Conservation (phyloP, 768 basidiomycete species). For the Amanita subjunquillea region DNA sequence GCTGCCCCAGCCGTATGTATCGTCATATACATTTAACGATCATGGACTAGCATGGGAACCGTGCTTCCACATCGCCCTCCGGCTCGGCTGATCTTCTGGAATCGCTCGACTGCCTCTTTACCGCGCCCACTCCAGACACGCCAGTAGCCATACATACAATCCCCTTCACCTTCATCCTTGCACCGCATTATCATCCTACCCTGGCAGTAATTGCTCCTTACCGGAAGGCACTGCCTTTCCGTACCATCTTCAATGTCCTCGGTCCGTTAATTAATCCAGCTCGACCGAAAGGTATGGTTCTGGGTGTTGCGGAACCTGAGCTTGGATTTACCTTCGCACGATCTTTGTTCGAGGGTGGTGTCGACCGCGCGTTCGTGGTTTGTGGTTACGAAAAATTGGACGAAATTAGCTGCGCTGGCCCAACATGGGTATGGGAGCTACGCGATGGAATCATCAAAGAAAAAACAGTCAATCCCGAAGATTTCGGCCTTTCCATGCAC, state of each 20-base stretch:
- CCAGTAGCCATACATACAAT: conserved; percentile 51
- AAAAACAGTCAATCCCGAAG: conserved; percentile 49
- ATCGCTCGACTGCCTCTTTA: conserved; percentile 71
- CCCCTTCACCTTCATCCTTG: conserved; percentile 91
- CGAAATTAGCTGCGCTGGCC: conserved; percentile 92
- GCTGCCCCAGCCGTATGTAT: conserved; percentile 7
- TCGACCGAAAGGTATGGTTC: conserved; percentile 75
- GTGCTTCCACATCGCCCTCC: conserved; percentile 88
- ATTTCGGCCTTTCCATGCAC: conserved; percentile 71
- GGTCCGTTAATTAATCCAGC: conserved; percentile 94
- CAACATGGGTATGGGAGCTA: conserved; percentile 79
- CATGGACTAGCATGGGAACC: conserved; percentile 68
- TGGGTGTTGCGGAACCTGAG: conserved; percentile 78
- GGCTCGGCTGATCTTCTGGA: conserved; percentile 91
- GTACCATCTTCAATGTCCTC: conserved; percentile 93
- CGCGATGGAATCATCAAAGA: conserved; percentile 56
- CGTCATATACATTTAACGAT: conserved; percentile 1
- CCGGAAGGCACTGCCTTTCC: conserved; percentile 82
- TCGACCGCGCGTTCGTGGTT: conserved; percentile 81
- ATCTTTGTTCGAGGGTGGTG: conserved; percentile 62
- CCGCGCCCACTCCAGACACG: conserved; percentile 44
- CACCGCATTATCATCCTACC: conserved; percentile 86
- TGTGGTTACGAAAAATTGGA: conserved; percentile 89
- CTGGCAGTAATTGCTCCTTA: conserved; percentile 76
- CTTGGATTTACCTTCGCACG: conserved; percentile 77